Evolutionary conservation across 257 asterid species (phyloP).

Genomic region (Penstemon davidsonii): DNA sequence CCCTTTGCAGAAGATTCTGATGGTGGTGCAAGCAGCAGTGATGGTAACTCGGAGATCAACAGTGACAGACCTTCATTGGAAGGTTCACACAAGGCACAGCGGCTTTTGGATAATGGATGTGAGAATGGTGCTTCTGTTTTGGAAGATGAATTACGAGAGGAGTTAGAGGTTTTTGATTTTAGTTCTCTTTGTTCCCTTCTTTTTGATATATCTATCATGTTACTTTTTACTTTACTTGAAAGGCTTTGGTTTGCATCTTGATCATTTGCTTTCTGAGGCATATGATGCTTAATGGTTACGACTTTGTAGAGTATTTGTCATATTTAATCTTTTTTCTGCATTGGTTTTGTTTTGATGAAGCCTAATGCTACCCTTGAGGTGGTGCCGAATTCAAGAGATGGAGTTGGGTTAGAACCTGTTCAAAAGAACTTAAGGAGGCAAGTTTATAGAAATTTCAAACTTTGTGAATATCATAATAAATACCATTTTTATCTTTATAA

Average conservation of each 20-base stretch:
- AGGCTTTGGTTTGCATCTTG: too few relatives aligned
- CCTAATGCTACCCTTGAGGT: conserved; percentile 57
- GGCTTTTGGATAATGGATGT: conserved; percentile 31
- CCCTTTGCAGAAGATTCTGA: conserved; percentile 33
- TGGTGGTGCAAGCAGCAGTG: conserved; percentile 29
- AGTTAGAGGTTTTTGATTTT: conserved; percentile 75
- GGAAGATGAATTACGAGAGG: conserved; percentile 54
- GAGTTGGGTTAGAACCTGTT: conserved; percentile 70
- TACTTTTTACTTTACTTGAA: neutral
- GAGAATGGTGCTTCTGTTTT: conserved; percentile 34
- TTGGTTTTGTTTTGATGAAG: conserved; percentile 54
- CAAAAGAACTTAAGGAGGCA: conserved; percentile 73
- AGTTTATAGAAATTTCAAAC: conserved; percentile 36
- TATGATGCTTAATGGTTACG: neutral
- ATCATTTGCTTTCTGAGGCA: neutral
- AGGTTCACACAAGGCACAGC: conserved; percentile 33
- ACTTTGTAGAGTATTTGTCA: too few relatives aligned
- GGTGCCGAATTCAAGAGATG: conserved; percentile 64
- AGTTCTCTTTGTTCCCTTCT: conserved; percentile 38
- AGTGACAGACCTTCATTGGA: conserved; percentile 28
- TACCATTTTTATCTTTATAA: conserved; percentile 39
- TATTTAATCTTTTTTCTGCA: conserved; percentile 21
- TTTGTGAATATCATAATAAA: conserved; percentile 20
- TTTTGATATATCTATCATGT: neutral
- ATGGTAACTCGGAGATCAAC: conserved; percentile 29